Evolutionary conservation across 1,284 basidiomycete species (phyloP), one percentile per base, ranked within the genome.

Genomic region (Athelia psychrophila): DNA sequence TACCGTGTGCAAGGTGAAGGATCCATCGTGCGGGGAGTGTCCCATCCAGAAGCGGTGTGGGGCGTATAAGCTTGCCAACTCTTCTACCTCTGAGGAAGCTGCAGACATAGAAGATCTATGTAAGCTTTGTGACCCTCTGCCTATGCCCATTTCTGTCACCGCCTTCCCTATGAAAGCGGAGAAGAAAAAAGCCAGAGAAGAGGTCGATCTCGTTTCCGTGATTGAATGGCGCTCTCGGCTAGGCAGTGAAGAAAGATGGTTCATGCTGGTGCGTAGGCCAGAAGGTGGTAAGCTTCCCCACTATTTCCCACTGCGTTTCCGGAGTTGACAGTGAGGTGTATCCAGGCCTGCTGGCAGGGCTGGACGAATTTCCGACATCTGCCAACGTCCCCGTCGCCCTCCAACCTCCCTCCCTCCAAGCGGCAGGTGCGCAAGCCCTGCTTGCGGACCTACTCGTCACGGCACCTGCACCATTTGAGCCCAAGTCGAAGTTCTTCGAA

Each of bases 91-190:
- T 10, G 16, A 52, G 42, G 50, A 56, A 51, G 54, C 63, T 40
- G 55, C 67, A 18, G 88, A 91, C 59, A 88, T 93, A 52, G 89
- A 93, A 65, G 88, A 91, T 51, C 58, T 78, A 3, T 97, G 94
- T 67, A 68, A 68, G 1, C 56, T 92, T 1, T 97, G 94, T 63
- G 79, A 81, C 53, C 83, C 87, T 0, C 65, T 91, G n/a, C 73
- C 78, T 12, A 44, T 56, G n/a, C 58, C 58, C 1, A 52, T 62
- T 23, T 62, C 66, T 38, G 88, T 93, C 25, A 87, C 82, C 9
- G 72, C 82, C 18, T 98, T 89, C 66, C 96, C 96, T 0, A 93
- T 97, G 90, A 91, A 88, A 62, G 83, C 79, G 12, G 83, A 84
- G 52, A 88, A 90, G 59, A 95, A 95, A 72, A 91, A 86, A 62